These are phyloP conservation scores for Naganishia cerealis DNA, from an alignment of 1,284 basidiomycete genomes.

Conservation along the genomic window DNA sequence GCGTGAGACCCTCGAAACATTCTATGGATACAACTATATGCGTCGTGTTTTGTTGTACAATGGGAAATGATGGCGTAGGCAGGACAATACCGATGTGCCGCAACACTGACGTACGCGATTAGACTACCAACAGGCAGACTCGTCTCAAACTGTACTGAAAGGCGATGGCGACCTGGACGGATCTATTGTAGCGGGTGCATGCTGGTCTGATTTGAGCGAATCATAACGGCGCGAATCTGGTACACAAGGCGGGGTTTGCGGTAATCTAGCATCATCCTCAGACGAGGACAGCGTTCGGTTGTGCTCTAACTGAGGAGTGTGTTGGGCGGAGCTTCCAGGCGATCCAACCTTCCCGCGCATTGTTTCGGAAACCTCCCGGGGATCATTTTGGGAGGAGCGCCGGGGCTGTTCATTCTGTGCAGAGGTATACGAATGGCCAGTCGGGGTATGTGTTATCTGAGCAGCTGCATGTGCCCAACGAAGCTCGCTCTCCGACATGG, in stretches of 20 bases:
- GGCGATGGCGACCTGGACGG: conserved; percentile 21
- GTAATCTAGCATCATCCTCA: conserved; percentile 11
- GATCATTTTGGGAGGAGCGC: too few relatives aligned
- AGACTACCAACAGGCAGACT: background rate
- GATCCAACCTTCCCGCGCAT: background rate
- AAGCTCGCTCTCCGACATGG: conserved; percentile 62
- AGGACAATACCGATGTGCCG: background rate
- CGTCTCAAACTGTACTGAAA: background rate
- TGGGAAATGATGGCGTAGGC: background rate
- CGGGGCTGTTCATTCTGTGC: background rate
- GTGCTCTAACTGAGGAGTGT: conserved; percentile 48
- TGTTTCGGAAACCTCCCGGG: background rate
- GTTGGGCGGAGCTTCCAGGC: conserved; percentile 38
- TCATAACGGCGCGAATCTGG: background rate
- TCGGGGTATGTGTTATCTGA: conserved; percentile 43
- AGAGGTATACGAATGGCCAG: conserved; percentile 23
- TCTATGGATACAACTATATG: conserved; percentile 28
- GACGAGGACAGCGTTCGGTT: conserved; percentile 42
- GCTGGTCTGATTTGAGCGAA: background rate
- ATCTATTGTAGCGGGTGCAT: background rate
- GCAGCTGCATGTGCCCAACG: conserved; percentile 51
- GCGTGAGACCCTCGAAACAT: background rate
- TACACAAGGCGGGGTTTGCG: conserved; percentile 16
- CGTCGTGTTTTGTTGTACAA: background rate
- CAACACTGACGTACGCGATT: background rate